Evolutionary conservation across 2,329 filamentous ascomycete species (phyloP), one percentile per base, ranked within the genome.

Genomic region (Emericellopsis cladophorae): DNA sequence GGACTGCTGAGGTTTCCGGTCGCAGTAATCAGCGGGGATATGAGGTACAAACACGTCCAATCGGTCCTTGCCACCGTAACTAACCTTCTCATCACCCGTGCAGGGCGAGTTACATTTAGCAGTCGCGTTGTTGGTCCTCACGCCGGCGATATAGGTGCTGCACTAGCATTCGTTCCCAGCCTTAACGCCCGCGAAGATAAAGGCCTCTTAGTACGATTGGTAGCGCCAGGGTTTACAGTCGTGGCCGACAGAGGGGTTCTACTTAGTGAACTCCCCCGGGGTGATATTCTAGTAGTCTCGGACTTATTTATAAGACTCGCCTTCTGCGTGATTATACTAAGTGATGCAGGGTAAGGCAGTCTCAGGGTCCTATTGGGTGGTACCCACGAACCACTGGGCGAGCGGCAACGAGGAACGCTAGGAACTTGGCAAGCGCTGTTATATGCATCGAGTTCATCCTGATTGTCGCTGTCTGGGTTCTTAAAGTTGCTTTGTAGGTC

Each of bases 81-180:
- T 47, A 9, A 43, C 34, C 7, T 40, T 23, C 36, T 42, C 39
- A 33, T 50, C 40, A 6, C 48, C 45, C 12, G 37, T 46, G 40
- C 42, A 48, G 7, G 47, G 44, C 26, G 41, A 36, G 41, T 49
- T 40, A 41, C 45, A 49, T 10, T 49, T 36, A 5, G 31, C 31
- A 29, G 26, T 29, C 36, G 43, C 33, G 24, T 46, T 40, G 7
- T 32, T 39, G n/a, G 45, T 34, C 31, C 18, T 32, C 32, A 45
- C 36, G 29, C 47, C 45, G 34, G 29, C 36, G 16, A 49, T 31
- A 21, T 45, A 47, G 36, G 38, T 44, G 18, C 44, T 43, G 40
- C 47, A 49, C 44, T 45, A 48, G 40, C 48, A 45, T 34, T 49
- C 39, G 33, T 48, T 49, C 32, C 44, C 45, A n/a, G 37, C 24